Evolutionary conservation across 495 filamentous ascomycete genomes (phyloP).

Genomic region (Neurospora sp.): DNA sequence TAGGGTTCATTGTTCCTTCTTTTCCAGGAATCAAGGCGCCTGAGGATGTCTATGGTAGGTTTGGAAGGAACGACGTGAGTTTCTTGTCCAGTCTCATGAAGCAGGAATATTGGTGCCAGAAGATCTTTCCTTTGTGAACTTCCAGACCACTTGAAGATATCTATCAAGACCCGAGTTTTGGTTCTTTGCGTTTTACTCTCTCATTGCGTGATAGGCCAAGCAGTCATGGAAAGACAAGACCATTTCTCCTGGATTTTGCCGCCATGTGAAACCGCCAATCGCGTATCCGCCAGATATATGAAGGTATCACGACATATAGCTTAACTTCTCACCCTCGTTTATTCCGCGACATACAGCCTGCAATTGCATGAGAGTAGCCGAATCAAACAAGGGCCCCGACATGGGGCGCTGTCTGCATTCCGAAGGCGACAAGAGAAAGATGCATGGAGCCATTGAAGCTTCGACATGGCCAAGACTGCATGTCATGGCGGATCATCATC

Average conservation of each 20-base stretch:
- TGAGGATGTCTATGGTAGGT: not conserved
- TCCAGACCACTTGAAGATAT: not conserved
- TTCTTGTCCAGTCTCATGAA: not conserved
- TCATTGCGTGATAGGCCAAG: not conserved
- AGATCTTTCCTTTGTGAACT: not conserved
- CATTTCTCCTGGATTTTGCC: not conserved
- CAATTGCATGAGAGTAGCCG: not conserved
- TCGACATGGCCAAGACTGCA: not conserved
- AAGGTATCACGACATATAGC: not conserved
- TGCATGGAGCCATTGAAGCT: not conserved
- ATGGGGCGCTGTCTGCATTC: not conserved
- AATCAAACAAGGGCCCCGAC: not conserved
- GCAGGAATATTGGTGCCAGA: not conserved
- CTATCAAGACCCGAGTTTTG: not conserved
- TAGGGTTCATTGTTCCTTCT: not conserved
- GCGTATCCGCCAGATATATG: not conserved
- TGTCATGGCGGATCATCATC: not conserved
- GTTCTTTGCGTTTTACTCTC: not conserved
- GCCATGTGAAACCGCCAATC: not conserved
- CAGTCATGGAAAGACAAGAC: not conserved
- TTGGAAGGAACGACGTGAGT: not conserved
- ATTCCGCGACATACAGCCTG: not conserved
- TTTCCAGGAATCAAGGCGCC: not conserved
- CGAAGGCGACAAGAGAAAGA: not conserved
- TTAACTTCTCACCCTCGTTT: no score